Conservation (phyloP, 345 rosid genomes). For the Citrus unshiu region DNA sequence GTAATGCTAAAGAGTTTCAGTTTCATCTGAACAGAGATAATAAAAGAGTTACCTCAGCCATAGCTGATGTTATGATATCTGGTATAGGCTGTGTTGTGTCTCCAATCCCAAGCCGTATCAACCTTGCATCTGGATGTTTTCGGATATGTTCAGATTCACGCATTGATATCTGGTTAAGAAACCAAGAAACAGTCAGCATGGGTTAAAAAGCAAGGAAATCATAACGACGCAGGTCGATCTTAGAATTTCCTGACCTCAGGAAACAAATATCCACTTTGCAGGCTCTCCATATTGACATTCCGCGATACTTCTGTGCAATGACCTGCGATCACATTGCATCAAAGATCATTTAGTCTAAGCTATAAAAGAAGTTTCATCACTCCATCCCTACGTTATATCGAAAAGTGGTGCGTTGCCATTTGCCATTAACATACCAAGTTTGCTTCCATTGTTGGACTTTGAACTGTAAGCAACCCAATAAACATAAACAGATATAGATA, state of each 20-base stretch:
- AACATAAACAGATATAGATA: neutral
- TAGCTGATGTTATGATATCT: constrained; percentile 31
- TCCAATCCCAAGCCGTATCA: constrained; percentile 49
- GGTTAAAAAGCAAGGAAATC: too few relatives aligned
- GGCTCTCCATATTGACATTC: constrained; percentile 38
- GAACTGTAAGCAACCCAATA: constrained; percentile 9
- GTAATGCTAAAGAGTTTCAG: neutral
- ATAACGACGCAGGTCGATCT: neutral
- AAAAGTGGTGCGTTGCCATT: neutral
- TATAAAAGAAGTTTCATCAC: neutral
- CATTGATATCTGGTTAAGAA: constrained; percentile 27
- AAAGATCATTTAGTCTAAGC: too few relatives aligned
- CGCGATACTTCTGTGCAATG: constrained; percentile 33
- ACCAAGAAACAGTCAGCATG: neutral
- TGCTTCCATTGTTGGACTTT: constrained; percentile 1
- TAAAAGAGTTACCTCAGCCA: constrained; percentile 36
- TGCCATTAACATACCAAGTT: constrained; percentile 21
- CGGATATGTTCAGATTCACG: constrained; percentile 28
- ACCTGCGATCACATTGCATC: constrained; percentile 22
- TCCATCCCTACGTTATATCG: neutral
- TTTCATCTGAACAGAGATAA: neutral
- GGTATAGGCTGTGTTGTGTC: constrained; percentile 55
- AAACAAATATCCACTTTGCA: constrained; percentile 39
- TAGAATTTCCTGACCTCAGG: constrained; percentile 29
- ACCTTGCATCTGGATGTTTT: constrained; percentile 31